Percentiles rank a stretch among this genome's conserved stretches.
phyloP scores from a whole-genome alignment of 441 rosid genomes.

The Brassica hybrid region DNA sequence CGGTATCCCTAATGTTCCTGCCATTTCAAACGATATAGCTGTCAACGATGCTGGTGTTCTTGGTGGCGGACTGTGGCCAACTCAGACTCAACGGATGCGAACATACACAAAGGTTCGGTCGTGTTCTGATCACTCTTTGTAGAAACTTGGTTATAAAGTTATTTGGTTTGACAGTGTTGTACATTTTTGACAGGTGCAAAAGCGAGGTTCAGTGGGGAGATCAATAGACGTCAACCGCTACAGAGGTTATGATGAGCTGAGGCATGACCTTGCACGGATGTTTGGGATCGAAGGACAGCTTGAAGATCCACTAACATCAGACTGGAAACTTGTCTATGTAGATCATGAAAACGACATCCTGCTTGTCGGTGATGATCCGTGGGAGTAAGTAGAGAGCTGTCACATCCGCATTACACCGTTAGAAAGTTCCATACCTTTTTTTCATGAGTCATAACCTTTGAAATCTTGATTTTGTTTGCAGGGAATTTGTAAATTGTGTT shows the following conservation, averaged over 20 bases:
- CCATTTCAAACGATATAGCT: constrained; percentile 75
- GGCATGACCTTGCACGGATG: constrained; percentile 92
- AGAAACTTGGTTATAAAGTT: neutral
- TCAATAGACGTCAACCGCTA: constrained; percentile 92
- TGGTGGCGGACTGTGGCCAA: constrained; percentile 82
- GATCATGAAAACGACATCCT: constrained; percentile 95
- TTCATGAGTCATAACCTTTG: neutral
- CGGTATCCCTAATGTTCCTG: constrained; percentile 78
- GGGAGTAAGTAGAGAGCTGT: constrained; percentile 75
- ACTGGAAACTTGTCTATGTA: constrained; percentile 93
- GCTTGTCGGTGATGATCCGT: constrained; percentile 97
- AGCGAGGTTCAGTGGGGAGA: constrained; percentile 96
- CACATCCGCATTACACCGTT: neutral
- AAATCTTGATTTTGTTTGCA: constrained; percentile 41
- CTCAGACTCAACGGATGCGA: constrained; percentile 88
- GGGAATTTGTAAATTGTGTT: constrained; percentile 92
- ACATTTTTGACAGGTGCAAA: constrained; percentile 74
- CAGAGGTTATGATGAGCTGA: constrained; percentile 78
- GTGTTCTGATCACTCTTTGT: constrained; percentile 32
- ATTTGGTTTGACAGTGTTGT: constrained; percentile 14
- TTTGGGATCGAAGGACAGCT: constrained; percentile 96
- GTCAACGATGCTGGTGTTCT: constrained; percentile 78
- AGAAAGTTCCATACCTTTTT: neutral
- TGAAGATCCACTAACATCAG: constrained; percentile 92
- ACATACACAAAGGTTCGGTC: constrained; percentile 98